A percentile compares a stretch with the other conserved stretches of the same genome.
Conservation (phyloP, 2,329 filamentous ascomycete genomes). For the Colletotrichum destructivum region DNA sequence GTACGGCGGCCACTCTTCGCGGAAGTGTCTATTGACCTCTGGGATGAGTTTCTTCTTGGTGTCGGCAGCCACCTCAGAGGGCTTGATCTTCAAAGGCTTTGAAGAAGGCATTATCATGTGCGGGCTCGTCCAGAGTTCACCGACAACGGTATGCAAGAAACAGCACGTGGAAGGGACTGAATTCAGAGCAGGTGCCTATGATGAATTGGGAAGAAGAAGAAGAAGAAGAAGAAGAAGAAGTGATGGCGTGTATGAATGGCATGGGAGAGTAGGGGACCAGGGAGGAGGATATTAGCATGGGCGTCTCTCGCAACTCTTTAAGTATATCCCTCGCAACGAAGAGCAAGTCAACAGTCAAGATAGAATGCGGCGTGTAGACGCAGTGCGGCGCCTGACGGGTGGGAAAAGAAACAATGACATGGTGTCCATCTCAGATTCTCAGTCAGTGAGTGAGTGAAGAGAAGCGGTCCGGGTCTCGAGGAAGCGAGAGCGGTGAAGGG, state of each 20-base stretch:
- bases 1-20: slow-evolving; percentile 67
- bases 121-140: neutral
- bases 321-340: slow-evolving; percentile 32
- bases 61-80: slow-evolving; percentile 80
- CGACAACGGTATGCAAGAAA: neutral
- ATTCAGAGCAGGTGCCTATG: neutral
- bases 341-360: slow-evolving; percentile 4
- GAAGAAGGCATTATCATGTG: slow-evolving; percentile 37
- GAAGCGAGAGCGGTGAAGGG: slow-evolving; percentile 44
- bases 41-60: slow-evolving; percentile 81
- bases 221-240: neutral
- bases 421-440: neutral
- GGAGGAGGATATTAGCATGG: neutral
- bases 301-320: slow-evolving; percentile 25
- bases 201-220: neutral
- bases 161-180: neutral
- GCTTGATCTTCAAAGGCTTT: slow-evolving; percentile 69
- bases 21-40: slow-evolving; percentile 71
- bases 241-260: slow-evolving; percentile 14
- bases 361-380: slow-evolving; percentile 15
- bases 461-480: slow-evolving; percentile 26
- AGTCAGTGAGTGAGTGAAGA: neutral
- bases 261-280: slow-evolving; percentile 20
- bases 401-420: slow-evolving; percentile 39
- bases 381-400: slow-evolving; percentile 2